Evolutionary conservation across 164 flowering plant genomes (phyloP), one percentile per base, ranked within the genome.

Genomic region (Malania oleifera): DNA sequence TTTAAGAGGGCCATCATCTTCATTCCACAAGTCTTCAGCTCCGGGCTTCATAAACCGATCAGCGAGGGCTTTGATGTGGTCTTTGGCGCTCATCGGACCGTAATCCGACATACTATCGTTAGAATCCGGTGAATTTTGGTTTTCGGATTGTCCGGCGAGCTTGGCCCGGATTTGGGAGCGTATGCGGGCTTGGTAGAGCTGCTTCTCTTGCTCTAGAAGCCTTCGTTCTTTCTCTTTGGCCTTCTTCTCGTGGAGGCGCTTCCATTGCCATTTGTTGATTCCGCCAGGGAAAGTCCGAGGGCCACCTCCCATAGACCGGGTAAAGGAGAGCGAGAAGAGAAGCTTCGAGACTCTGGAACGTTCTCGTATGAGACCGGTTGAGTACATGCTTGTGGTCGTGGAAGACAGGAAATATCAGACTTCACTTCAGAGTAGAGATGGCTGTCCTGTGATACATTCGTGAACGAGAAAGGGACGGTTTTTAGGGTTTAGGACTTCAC

Each of bases 181-280:
- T 19, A 93, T 49, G 12, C 99, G 78, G 17, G 95, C 92, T 50
- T 88, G 80, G 70, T 90, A 93, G 43, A 93, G 77, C 65, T 93
- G 91, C 34, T 88, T 88, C 62, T 93, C 99, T 45, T 90, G 96
- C 0, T 82, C 80, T 23, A 93, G 84, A 19, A 93, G 92, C 25
- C 78, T 74, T 13, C 65, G 73, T 56, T 95, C 97, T 58, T 95
- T 95, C 65, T 95, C 96, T 50, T 54, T 72, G 34, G 97, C 97
- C 60, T 82, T 85, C 68, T 95, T 91, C 79, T 95, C 96, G 73
- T 95, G 97, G 45, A 91, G 64, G 18, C 99, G 89, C 66, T 91
- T 95, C 97, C 96, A 95, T 49, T 95, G 93, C 99, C 97, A 91
- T 66, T 91, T 91, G 88, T 85, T 95, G 56, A 95, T 64, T 2